Conservation (phyloP, 1,139 yeast genomes). For the Magnusiomyces paraingens region DNA sequence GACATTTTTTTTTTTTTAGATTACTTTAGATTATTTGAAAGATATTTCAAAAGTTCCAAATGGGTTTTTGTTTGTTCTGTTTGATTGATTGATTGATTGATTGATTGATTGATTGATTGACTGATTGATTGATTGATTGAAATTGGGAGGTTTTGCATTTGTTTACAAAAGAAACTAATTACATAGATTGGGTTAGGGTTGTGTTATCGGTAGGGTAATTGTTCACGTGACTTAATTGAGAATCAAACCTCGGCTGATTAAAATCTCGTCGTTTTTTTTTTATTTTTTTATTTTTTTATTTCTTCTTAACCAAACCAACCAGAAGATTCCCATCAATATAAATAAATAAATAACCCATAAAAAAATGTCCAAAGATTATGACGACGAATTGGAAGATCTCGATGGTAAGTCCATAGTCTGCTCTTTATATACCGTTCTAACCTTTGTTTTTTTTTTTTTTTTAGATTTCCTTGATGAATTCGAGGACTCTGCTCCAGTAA, state of each 20-base stretch:
- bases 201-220: not conserved
- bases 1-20: slow-evolving; percentile 18
- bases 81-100: no score
- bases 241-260: not conserved
- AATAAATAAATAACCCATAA: no score
- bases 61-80: not conserved
- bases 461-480: slow-evolving; percentile 36
- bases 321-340: not conserved
- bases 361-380: slow-evolving; percentile 10
- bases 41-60: not conserved
- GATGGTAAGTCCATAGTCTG: slow-evolving; percentile 25
- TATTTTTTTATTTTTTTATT: not conserved
- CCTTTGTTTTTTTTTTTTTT: slow-evolving; percentile 1
- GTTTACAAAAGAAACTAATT: no score
- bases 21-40: not conserved
- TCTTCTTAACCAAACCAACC: no score
- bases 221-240: not conserved
- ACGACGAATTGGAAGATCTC: slow-evolving; percentile 38
- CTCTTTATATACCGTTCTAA: not conserved
- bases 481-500: slow-evolving; percentile 54
- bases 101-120: no score
- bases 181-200: no score
- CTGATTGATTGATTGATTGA: no score
- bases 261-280: no score
- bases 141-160: not conserved